These are phyloP conservation scores for Teratosphaeria zuluensis DNA, from an alignment of 2,329 filamentous ascomycete species.

Conservation along the genomic window DNA sequence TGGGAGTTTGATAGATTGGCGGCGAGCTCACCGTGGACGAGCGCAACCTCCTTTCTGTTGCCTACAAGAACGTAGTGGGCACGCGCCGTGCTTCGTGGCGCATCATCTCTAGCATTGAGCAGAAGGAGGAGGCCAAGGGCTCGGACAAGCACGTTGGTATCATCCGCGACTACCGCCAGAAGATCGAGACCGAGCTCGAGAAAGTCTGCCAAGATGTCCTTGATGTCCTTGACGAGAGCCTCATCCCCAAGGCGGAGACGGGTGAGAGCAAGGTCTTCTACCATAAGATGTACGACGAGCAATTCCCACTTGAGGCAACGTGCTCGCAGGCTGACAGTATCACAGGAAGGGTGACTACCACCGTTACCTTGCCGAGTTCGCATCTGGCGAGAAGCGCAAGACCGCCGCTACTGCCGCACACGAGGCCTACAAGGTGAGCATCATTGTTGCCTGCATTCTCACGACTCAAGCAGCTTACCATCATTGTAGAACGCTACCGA, in stretches of 20 bases:
- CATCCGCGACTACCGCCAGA: constrained; percentile 95
- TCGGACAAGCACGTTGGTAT: constrained; percentile 86
- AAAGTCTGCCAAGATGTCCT: constrained; percentile 97
- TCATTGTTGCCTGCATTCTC: background rate
- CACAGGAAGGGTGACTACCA: constrained; percentile 93
- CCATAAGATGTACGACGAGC: constrained; percentile 88
- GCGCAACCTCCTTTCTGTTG: constrained; percentile 90
- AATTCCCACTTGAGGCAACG: background rate
- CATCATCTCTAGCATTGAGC: constrained; percentile 99
- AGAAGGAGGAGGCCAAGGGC: constrained; percentile 99
- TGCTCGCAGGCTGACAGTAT: constrained; percentile 2
- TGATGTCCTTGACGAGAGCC: constrained; percentile 80
- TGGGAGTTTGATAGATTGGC: constrained; percentile 41
- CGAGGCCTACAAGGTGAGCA: constrained; percentile 90
- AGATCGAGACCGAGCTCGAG: constrained; percentile 96
- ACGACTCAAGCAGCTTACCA: background rate
- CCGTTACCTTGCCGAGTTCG: constrained; percentile 90
- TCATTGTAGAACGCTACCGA: constrained; percentile 75
- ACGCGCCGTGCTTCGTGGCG: constrained; percentile 97
- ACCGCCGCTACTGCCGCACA: constrained; percentile 74
- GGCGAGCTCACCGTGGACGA: constrained; percentile 61
- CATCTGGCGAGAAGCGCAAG: constrained; percentile 87
- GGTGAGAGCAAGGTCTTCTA: constrained; percentile 99
- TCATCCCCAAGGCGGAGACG: constrained; percentile 91
- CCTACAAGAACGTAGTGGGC: constrained; percentile 99